Evolutionary conservation across 2,329 filamentous ascomycete species (phyloP), one percentile per base, ranked within the genome.

Genomic region (Raffaelea albimanens): DNA sequence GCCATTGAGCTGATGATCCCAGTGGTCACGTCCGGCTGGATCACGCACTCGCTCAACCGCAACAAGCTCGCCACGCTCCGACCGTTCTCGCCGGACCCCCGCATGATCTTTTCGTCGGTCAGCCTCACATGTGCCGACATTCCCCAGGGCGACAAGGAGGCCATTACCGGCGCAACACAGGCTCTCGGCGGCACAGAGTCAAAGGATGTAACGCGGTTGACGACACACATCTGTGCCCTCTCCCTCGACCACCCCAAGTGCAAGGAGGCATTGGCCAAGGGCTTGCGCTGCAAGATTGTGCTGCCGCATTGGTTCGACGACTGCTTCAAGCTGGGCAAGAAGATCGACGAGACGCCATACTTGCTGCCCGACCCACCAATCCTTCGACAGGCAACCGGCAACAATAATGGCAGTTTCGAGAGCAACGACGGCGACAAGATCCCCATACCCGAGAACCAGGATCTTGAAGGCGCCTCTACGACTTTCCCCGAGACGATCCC

Each of bases 271-370:
- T 54, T 71, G 40, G 68, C 74, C 9, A 94, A 83, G 63, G 76
- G 75, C 2, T 70, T 87, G 46, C 80, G 80, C 47, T 80, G 80
- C 63, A 90, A 88, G 64, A 84, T 96, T 50, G 87, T 98, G 18
- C 72, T 98, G 45, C 93, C 93, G 34, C 93, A 97, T 61, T 97
- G 93, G 87, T 96, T 98, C 60, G 91, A 97, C 57, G 91, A 96
- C 62, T 98, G 93, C 65, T 78, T 98, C 56, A 93, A 87, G 64
- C 78, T 98, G 23, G 90, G 91, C 44, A 90, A 88, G 64, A 82
- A 87, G 50, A 96, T 98, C 56, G 85, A 87, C 56, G 93, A 98
- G 62, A 69, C 72, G 7, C 93, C 93, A 1, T 98, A 98, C 60
- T 68, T 79, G 19, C 73, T 97, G 1, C 93, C 93, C 2, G 74